Evolutionary conservation across 345 rosid species (phyloP).

Genomic region (Bruguiera gymnorhiza): DNA sequence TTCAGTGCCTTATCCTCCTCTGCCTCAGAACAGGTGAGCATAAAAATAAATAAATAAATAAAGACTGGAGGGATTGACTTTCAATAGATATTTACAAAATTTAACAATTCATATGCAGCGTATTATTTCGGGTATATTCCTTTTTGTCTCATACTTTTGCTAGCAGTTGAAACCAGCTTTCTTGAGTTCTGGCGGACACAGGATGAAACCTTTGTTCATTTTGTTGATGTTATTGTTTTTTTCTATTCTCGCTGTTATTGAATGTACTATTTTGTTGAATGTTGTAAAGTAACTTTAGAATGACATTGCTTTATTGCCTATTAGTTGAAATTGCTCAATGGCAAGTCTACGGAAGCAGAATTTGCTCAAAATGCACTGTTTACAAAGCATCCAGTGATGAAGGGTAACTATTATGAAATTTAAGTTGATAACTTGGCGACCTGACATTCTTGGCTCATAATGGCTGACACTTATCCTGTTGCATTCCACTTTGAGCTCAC

Average conservation of each 20-base stretch:
- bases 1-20: background rate
- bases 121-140: too few relatives aligned
- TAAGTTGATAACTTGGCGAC: background rate
- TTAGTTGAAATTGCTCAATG: conserved; percentile 51
- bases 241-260: background rate
- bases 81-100: too few relatives aligned
- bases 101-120: too few relatives aligned
- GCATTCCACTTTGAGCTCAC: conserved; percentile 4
- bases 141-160: background rate
- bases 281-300: background rate
- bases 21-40: too few relatives aligned
- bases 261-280: background rate
- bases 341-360: conserved; percentile 54
- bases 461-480: background rate
- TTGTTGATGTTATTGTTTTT: background rate
- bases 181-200: background rate
- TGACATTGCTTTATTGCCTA: conserved; percentile 6
- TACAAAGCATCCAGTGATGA: conserved; percentile 89
- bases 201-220: background rate
- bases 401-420: conserved; percentile 38
- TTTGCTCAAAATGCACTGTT: conserved; percentile 57
- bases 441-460: background rate
- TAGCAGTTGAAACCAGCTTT: background rate
- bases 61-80: too few relatives aligned
- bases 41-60: too few relatives aligned